Evolutionary conservation across 129 eudicot species (phyloP).

Genomic region (Centella asiatica): DNA sequence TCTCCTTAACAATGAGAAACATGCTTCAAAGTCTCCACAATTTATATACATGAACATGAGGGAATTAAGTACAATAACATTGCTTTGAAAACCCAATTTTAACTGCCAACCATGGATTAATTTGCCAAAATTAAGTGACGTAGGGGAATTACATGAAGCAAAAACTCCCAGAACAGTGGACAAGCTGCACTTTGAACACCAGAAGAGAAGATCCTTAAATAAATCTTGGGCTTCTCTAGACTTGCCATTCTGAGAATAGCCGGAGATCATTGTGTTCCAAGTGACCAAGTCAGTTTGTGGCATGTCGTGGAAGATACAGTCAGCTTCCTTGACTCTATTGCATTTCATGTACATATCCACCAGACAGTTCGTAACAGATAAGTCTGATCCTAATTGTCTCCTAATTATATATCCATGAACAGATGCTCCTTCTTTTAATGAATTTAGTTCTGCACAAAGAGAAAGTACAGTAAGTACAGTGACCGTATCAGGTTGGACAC

Average conservation of each 20-base stretch:
- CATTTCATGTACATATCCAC: slow-evolving; percentile 57
- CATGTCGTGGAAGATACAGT: slow-evolving; percentile 25
- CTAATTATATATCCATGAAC: slow-evolving; percentile 38
- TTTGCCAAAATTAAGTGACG: slow-evolving; percentile 40
- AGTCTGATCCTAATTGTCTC: slow-evolving; percentile 22
- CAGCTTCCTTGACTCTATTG: slow-evolving; percentile 27
- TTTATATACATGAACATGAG: slow-evolving; percentile 53
- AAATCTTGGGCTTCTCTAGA: slow-evolving; percentile 34
- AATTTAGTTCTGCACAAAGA: slow-evolving; percentile 45
- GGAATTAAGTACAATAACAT: slow-evolving; percentile 38
- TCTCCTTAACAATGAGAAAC: slow-evolving; percentile 27
- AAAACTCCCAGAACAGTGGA: slow-evolving; percentile 44
- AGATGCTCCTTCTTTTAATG: slow-evolving; percentile 37
- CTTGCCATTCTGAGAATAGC: slow-evolving; percentile 48
- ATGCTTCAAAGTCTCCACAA: slow-evolving; percentile 42
- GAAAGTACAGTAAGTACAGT: slow-evolving; percentile 47
- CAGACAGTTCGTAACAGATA: slow-evolving; percentile 35
- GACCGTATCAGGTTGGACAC: slow-evolving; percentile 38
- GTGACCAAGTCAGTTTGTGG: slow-evolving; percentile 44
- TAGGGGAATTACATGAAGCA: slow-evolving; percentile 47
- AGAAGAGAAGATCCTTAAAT: slow-evolving; percentile 35
- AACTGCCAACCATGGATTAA: slow-evolving; percentile 46
- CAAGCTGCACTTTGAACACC: slow-evolving; percentile 28
- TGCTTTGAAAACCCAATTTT: slow-evolving; percentile 44
- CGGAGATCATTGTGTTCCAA: slow-evolving; percentile 63